Base-by-base conservation (phyloP, 257 asterid genomes). In the Plectranthus barbatus region DNA sequence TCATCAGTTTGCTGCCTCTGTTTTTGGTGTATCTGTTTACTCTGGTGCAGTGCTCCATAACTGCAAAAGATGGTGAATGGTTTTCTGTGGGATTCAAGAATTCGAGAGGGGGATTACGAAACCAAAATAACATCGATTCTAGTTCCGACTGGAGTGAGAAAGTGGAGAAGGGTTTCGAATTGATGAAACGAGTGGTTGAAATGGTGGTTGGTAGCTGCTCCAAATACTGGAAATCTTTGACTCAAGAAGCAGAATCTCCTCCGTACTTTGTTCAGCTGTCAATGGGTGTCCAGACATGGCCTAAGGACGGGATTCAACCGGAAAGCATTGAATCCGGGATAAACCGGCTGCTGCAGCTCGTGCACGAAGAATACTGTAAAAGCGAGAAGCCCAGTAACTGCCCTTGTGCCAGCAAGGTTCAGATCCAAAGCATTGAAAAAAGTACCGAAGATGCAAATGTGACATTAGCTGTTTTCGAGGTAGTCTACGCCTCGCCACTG, bases 181-280 rank as follows among this genome's bases (percentile, higher is more conserved):
- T 81, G 50, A 69, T 81, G 49, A 73, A 65, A 73, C 83, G 60
- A 37, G 66, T 76, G 60, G 69, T 73, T 49, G 39, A 67, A 71
- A 73, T 80, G 57, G 91, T 78, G 59, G 67, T 70, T 64, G 74
- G 62, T 69, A 79, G 88, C 78, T 84, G 86, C 70, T 72, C 74
- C 64, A 84, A 94, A 74, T 93, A 93, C 74, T 93, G 99, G 99
- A 93, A 93, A 77, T 90, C 97, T 46, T 78, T 93, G 74, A 93
- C 96, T 7, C 99, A 85, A 79, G 99, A 87, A 82, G 99, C 96
- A 29, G 99, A 93, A 76, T 85, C 97, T 48, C 99, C 99, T 62
- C 99, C 99, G 8, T 87, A 93, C 81, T 90, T 93, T 76, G 90
- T 93, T 58, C 99, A 93, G 67, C 73, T 93, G 81, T 93, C 99